Percentiles rank a stretch among this genome's conserved stretches.
Conservation (phyloP, 768 basidiomycete genomes). For the Boletus bicolor region DNA sequence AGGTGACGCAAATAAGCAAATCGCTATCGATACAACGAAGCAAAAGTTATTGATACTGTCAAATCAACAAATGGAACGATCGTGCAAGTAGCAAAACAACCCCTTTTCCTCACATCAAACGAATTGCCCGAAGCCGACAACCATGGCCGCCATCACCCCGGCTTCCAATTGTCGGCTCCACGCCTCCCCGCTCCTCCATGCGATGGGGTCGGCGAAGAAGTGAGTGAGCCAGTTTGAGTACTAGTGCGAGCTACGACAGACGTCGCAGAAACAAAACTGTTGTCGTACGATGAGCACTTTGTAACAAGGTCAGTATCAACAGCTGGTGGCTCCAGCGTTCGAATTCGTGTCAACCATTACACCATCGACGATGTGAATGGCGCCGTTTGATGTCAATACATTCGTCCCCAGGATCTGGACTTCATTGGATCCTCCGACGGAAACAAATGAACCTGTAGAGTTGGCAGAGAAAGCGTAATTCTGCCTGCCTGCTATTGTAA, state of each 20-base stretch:
- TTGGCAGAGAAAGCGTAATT: conserved; percentile 50
- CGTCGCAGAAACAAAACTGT: conserved; percentile 44
- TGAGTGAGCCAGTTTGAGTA: conserved; percentile 43
- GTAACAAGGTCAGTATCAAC: background rate
- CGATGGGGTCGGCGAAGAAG: conserved; percentile 13
- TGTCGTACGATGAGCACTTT: background rate
- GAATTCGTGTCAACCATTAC: conserved; percentile 47
- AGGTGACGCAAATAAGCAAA: background rate
- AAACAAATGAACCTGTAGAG: conserved; percentile 55
- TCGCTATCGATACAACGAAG: background rate
- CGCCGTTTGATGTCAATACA: conserved; percentile 63
- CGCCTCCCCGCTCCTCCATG: background rate
- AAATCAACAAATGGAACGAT: background rate
- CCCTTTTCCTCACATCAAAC: conserved; percentile 4
- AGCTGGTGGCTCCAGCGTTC: conserved; percentile 42
- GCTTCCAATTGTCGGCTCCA: background rate
- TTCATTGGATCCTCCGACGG: conserved; percentile 38
- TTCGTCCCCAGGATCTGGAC: conserved; percentile 58
- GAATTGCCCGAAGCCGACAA: conserved; percentile 3
- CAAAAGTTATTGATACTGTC: background rate
- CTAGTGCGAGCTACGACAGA: conserved; percentile 38
- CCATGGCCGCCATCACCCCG: conserved; percentile 3
- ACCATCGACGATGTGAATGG: conserved; percentile 58
- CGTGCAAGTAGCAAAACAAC: background rate
- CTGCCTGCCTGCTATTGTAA: conserved; percentile 58